phyloP scores from a whole-genome alignment of 2,329 filamentous ascomycete species.

The Alternaria gaisen region DNA sequence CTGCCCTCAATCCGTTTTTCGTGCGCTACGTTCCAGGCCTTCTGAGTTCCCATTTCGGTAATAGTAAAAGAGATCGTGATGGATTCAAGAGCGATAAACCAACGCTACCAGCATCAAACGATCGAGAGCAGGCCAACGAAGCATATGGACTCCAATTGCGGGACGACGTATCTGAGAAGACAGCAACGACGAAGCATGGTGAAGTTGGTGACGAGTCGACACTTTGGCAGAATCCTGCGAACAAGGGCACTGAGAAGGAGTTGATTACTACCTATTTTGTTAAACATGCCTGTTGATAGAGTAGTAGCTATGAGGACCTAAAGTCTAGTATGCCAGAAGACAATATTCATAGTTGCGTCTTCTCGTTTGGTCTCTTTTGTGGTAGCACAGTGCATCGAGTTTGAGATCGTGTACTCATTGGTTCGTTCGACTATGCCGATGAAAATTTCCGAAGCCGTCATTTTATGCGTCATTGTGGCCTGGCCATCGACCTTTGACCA shows the following conservation, averaged over 20 bases:
- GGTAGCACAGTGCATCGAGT: neutral
- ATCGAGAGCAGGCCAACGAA: neutral
- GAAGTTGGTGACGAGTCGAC: neutral
- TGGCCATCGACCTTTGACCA: neutral
- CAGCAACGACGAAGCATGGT: neutral
- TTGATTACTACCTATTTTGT: neutral
- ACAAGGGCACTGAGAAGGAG: neutral
- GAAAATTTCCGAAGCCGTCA: neutral
- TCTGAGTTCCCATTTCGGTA: neutral
- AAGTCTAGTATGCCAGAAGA: neutral
- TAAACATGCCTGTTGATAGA: neutral
- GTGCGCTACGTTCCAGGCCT: neutral
- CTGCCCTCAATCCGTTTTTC: constrained; percentile 5
- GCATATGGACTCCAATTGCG: neutral
- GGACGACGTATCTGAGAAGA: neutral
- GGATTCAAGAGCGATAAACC: neutral
- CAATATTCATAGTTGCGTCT: neutral
- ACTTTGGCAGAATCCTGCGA: neutral
- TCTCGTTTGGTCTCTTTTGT: neutral
- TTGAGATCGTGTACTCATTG: neutral
- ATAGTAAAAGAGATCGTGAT: neutral
- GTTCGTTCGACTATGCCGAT: neutral
- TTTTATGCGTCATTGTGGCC: neutral
- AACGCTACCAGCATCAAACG: neutral
- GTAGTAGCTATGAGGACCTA: no score